Conservation (phyloP, 2,329 filamentous ascomycete genomes). For the Fusarium sp. region DNA sequence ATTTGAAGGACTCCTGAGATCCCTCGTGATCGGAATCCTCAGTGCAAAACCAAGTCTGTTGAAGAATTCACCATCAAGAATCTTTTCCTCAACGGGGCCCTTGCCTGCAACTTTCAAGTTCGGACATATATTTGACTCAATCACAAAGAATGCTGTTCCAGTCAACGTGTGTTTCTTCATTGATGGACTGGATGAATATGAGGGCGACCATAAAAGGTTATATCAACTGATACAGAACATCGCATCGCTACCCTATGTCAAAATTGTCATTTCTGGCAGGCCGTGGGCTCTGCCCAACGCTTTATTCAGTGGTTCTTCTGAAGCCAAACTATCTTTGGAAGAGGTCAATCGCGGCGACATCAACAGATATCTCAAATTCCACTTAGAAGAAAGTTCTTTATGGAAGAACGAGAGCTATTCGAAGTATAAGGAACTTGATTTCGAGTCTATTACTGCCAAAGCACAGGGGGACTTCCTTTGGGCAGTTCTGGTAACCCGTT, state of each 20-base stretch:
- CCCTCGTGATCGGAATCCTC: constrained; percentile 28
- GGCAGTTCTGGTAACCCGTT: constrained; percentile 32
- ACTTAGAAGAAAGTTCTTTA: not conserved
- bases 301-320: not conserved
- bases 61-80: not conserved
- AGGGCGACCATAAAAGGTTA: constrained; percentile 20
- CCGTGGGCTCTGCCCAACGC: constrained; percentile 20
- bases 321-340: constrained; percentile 26
- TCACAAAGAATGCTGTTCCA: not conserved
- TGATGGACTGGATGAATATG: constrained; percentile 37
- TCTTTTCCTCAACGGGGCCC: not conserved
- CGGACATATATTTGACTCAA: constrained; percentile 3
- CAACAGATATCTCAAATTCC: not conserved
- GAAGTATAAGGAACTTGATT: not conserved
- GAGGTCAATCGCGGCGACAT: constrained; percentile 32
- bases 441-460: constrained; percentile 5
- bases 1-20: constrained; percentile 8
- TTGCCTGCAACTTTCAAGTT: not conserved
- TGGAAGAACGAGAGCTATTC: not conserved
- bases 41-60: constrained; percentile 1
- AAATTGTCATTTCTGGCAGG: constrained; percentile 35
- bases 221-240: constrained; percentile 11
- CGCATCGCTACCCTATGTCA: constrained; percentile 6
- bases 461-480: constrained; percentile 39
- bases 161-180: constrained; percentile 34